Evolutionary conservation across 192 early-diverging fungal genomes (phyloP).

Genomic region (Thoreauomyces humboldtii): DNA sequence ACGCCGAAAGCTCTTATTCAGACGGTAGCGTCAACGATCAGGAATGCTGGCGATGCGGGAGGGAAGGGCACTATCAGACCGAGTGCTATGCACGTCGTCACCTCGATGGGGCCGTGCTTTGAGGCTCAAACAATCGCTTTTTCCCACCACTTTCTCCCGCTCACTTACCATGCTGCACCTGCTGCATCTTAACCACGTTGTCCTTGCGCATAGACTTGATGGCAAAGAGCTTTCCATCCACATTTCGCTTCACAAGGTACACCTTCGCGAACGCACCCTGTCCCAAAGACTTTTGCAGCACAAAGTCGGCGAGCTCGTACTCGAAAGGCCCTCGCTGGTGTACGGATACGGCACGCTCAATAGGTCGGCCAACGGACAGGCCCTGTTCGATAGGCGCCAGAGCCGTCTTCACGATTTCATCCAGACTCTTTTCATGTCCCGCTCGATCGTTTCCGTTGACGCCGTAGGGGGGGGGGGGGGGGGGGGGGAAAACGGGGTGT

Average conservation of each 20-base stretch:
- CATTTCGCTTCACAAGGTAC: slow-evolving; percentile 73
- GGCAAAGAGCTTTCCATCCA: slow-evolving; percentile 75
- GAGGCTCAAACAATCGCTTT: too few relatives aligned
- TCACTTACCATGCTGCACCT: slow-evolving; percentile 45
- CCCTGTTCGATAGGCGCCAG: neutral
- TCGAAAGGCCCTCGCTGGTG: slow-evolving; percentile 35
- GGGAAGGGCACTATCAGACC: neutral
- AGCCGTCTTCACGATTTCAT: neutral
- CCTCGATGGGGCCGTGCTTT: neutral
- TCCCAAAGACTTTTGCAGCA: slow-evolving; percentile 76
- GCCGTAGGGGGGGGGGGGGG: too few relatives aligned
- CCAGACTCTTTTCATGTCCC: too few relatives aligned
- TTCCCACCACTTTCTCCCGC: too few relatives aligned
- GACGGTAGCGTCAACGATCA: neutral
- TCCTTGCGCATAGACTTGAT: slow-evolving; percentile 89
- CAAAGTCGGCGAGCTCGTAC: slow-evolving; percentile 66
- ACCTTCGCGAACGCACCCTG: slow-evolving; percentile 92
- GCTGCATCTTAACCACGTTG: slow-evolving; percentile 82
- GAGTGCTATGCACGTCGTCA: neutral
- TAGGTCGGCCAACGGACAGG: slow-evolving; percentile 18
- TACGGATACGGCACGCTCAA: slow-evolving; percentile 29
- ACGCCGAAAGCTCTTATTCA: neutral
- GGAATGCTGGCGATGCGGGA: neutral
- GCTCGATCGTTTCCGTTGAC: too few relatives aligned
- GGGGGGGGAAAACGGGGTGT: too few relatives aligned